A percentile compares a stretch with the other conserved stretches of the same genome.
Evolutionary conservation across 1,284 basidiomycete species (phyloP).

Genomic region (Trametes sp.): DNA sequence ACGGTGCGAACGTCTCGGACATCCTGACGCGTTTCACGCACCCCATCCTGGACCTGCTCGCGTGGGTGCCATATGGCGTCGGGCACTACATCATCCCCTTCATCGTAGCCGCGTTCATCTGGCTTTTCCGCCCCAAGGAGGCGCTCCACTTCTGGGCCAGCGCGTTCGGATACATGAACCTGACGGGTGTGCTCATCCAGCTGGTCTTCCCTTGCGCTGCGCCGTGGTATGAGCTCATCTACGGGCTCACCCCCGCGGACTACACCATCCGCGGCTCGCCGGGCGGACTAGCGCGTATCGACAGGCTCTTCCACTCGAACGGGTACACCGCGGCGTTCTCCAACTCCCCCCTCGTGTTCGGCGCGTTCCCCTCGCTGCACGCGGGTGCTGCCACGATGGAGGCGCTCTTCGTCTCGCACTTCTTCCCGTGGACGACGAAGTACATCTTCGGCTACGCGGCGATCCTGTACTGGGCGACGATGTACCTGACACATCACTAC

Average conservation of each 20-base stretch:
- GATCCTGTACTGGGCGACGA: conserved; percentile 97
- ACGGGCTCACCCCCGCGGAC: conserved; percentile 94
- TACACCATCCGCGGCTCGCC: conserved; percentile 93
- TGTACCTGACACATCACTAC: conserved; percentile 99
- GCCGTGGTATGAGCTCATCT: conserved; percentile 98
- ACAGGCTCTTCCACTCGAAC: conserved; percentile 82
- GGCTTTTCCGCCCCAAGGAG: conserved; percentile 82
- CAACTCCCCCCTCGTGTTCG: conserved; percentile 93
- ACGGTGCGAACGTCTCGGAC: conserved; percentile 97
- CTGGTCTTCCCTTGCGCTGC: conserved; percentile 93
- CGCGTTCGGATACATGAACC: conserved; percentile 94
- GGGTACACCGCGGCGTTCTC: conserved; percentile 90
- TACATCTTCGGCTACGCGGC: conserved; percentile 88
- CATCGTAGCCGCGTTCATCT: conserved; percentile 79
- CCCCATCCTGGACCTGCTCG: conserved; percentile 89
- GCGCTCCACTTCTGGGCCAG: conserved; percentile 88
- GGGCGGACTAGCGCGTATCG: conserved; percentile 93
- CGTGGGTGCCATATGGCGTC: conserved; percentile 97
- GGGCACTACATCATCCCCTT: conserved; percentile 90
- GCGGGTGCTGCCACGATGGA: conserved; percentile 92
- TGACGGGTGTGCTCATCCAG: conserved; percentile 89
- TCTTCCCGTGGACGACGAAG: conserved; percentile 81
- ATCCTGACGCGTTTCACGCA: conserved; percentile 95
- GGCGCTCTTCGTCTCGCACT: conserved; percentile 93
- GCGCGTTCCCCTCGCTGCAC: conserved; percentile 96